phyloP scores from a whole-genome alignment of 2,329 filamentous ascomycete species.

The Botrytis fragariae region DNA sequence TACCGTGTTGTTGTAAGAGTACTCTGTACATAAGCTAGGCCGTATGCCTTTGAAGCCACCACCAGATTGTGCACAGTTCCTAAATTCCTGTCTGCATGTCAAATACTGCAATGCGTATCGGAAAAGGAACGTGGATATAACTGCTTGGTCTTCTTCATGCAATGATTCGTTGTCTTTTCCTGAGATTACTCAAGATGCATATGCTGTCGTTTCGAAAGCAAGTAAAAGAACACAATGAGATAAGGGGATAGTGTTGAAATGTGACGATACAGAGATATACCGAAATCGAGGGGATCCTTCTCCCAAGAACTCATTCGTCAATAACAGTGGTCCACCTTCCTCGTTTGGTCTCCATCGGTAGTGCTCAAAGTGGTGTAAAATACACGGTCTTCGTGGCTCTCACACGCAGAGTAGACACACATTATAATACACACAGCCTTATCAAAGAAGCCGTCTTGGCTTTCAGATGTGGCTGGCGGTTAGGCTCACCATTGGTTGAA shows the following conservation, averaged over 20 bases:
- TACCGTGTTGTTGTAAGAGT: background rate
- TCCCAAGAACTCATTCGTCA: background rate
- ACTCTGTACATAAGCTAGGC: background rate
- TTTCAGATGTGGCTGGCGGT: background rate
- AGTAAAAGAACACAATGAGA: background rate
- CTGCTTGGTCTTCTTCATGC: conserved; percentile 15
- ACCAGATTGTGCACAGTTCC: conserved; percentile 3
- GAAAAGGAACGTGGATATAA: conserved; percentile 12
- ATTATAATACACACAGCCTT: background rate
- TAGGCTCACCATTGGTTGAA: background rate
- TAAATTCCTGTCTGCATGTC: background rate
- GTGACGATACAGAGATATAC: background rate
- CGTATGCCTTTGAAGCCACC: background rate
- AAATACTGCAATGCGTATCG: conserved; percentile 7
- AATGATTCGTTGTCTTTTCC: conserved; percentile 1
- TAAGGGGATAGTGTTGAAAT: background rate
- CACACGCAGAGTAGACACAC: background rate
- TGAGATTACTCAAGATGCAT: background rate
- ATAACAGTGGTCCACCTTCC: background rate
- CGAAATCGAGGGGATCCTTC: background rate
- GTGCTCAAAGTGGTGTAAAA: background rate
- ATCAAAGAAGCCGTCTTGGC: conserved; percentile 5
- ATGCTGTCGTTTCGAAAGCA: too few relatives aligned
- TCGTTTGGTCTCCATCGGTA: background rate
- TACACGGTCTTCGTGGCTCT: background rate